Base-by-base conservation (phyloP, 2,329 filamentous ascomycete genomes). In the Purpureocillium lavendulum region DNA sequence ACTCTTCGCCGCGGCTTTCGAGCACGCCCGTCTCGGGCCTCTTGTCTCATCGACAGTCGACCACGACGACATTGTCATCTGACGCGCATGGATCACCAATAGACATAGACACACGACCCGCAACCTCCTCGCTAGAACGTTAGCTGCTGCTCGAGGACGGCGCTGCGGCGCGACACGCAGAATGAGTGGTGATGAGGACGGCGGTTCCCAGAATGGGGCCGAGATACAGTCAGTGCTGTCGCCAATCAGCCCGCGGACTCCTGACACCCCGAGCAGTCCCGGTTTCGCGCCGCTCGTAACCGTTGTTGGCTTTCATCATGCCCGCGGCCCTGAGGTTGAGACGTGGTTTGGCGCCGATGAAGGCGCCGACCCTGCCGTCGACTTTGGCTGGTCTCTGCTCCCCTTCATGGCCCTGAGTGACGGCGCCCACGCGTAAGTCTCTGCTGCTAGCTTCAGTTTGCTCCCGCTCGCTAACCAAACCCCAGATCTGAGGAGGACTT, bases 321-420 rank as follows among this genome's bases (percentile, higher is more conserved):
- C 84, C 40, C 72, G 78, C 58, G 92, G 92, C 8, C 92, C 92
- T 26, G 92, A 98, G 66, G 84, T 97, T 41, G 89, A 97, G 67
- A 77, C 74, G 53, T 97, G 90, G 85, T 87, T 95, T 57, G 88
- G 87, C 45, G 77, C 65, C 21, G 62, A 81, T 15, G 80, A 89
- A 50, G 84, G 80, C 39, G 70, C 67, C 42, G 88, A 96, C 61
- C 87, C 90, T 10, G 84, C 84, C 4, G 70, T 65, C 34, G 84
- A 89, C 43, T 90, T 94, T 64, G 87, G 92, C 57, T 98, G 92
- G 92, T 75, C 81, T 21, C 64, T 96, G 50, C 71, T 98, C 45
- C 89, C 92, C 0, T 98, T 98, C 62, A 96, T 97, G 87, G 92
- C 92, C 18, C 66, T 98, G 55, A 92, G 87, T 42, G 92, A 98